phyloP scores from a whole-genome alignment of 139 green algal species.

The Coelastrella sp. region DNA sequence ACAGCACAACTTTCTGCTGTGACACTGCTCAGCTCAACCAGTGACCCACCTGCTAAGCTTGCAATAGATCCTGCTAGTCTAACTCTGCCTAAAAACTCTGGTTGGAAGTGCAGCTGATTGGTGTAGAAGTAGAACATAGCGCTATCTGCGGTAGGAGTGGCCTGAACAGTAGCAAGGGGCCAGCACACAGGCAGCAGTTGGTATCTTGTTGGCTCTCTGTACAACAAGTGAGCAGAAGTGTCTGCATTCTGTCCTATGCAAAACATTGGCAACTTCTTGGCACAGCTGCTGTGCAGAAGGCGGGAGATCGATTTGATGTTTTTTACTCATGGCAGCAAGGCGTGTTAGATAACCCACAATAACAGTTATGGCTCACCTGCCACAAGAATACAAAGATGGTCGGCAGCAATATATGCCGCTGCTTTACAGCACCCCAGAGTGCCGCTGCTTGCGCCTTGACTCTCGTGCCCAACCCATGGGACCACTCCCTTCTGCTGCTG shows the following conservation, averaged over 20 bases:
- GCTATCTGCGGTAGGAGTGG: conserved; percentile 64
- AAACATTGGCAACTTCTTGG: too few relatives aligned
- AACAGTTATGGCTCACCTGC: too few relatives aligned
- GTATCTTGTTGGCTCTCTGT: too few relatives aligned
- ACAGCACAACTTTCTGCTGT: too few relatives aligned
- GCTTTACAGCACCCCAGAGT: conserved; percentile 64
- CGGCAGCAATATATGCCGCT: conserved; percentile 60
- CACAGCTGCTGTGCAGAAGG: too few relatives aligned
- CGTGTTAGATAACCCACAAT: neutral
- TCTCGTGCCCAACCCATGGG: neutral
- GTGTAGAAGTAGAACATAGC: conserved; percentile 83
- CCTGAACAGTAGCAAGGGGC: conserved; percentile 32
- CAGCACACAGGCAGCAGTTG: too few relatives aligned
- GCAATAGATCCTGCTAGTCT: conserved; percentile 86
- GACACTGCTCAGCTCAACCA: too few relatives aligned
- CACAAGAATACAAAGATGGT: conserved; percentile 73
- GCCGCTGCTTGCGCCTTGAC: conserved; percentile 40
- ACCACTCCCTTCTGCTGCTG: conserved; percentile 11
- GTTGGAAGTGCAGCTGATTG: conserved; percentile 68
- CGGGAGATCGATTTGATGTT: too few relatives aligned
- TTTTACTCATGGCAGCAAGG: neutral
- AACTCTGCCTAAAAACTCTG: conserved; percentile 93
- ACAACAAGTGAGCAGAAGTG: too few relatives aligned
- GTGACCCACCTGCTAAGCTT: conserved; percentile 25
- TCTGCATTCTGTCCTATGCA: too few relatives aligned